phyloP scores from a whole-genome alignment of 768 basidiomycete species.

The Mycena floridula region DNA sequence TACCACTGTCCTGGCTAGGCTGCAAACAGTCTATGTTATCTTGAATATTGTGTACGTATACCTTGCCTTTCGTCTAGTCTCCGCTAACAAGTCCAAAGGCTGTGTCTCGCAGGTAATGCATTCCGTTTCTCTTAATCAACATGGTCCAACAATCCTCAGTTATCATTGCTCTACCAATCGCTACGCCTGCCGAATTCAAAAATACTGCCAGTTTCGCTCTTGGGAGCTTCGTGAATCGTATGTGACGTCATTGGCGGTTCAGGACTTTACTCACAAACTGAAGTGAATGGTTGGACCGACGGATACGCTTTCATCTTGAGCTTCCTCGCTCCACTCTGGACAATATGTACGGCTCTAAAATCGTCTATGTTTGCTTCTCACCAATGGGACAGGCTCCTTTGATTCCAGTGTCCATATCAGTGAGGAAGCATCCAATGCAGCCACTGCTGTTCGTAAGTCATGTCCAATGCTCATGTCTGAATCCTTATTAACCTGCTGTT shows the following conservation, averaged over 20 bases:
- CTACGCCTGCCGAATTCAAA: conserved; percentile 27
- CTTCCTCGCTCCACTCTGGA: conserved; percentile 15
- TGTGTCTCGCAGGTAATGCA: conserved; percentile 27
- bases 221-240: conserved; percentile 26
- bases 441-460: conserved; percentile 45
- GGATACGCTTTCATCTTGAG: conserved; percentile 39
- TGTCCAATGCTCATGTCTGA: too few species aligned
- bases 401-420: conserved; percentile 46
- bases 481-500: too few species aligned
- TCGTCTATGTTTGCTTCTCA: neutral
- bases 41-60: conserved; percentile 30
- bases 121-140: too few species aligned
- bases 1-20: conserved; percentile 44
- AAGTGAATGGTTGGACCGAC: conserved; percentile 26
- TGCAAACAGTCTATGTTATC: conserved; percentile 46
- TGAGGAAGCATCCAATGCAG: conserved; percentile 49
- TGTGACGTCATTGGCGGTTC: neutral
- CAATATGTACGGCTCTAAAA: conserved; percentile 7
- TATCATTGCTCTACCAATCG: conserved; percentile 34
- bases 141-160: too few species aligned
- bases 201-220: conserved; percentile 34
- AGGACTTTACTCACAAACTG: neutral
- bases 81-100: conserved; percentile 6
- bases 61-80: neutral
- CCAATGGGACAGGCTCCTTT: conserved; percentile 24